Conservation (phyloP, 148 eudicot genomes). For the Fagopyrum esculentum region DNA sequence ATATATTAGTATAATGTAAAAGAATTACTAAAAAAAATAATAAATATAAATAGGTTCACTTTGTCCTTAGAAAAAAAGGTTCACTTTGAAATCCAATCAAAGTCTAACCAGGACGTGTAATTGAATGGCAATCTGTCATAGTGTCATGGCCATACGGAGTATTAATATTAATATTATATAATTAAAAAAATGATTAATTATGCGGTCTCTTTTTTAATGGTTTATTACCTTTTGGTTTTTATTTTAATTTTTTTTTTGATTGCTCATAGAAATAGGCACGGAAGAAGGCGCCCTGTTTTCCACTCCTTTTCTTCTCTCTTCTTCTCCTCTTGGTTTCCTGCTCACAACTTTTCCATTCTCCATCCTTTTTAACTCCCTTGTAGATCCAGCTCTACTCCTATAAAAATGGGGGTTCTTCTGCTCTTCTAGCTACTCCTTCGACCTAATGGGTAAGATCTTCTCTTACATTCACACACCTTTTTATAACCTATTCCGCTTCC, state of each 20-base stretch:
- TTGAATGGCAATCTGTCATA: background rate
- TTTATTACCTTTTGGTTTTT: background rate
- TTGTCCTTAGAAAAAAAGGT: background rate
- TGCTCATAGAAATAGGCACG: constrained; percentile 10
- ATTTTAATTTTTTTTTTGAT: background rate
- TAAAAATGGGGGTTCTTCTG: background rate
- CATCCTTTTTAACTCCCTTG: background rate
- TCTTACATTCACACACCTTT: constrained; percentile 2
- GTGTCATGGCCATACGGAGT: no score
- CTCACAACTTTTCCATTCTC: background rate
- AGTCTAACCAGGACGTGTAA: background rate
- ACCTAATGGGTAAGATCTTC: constrained; percentile 9
- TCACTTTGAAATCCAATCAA: background rate
- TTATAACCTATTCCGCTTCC: background rate
- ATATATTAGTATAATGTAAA: no score
- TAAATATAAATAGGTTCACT: no score
- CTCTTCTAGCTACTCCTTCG: constrained; percentile 5
- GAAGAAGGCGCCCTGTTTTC: constrained; percentile 14
- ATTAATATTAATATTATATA: background rate
- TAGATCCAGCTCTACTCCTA: background rate
- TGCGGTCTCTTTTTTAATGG: constrained; percentile 4
- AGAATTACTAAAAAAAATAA: background rate
- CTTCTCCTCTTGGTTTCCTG: background rate
- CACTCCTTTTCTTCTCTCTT: constrained; percentile 4
- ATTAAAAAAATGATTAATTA: background rate